Base-by-base conservation (phyloP, 768 basidiomycete genomes). In the Boletus speciosus region DNA sequence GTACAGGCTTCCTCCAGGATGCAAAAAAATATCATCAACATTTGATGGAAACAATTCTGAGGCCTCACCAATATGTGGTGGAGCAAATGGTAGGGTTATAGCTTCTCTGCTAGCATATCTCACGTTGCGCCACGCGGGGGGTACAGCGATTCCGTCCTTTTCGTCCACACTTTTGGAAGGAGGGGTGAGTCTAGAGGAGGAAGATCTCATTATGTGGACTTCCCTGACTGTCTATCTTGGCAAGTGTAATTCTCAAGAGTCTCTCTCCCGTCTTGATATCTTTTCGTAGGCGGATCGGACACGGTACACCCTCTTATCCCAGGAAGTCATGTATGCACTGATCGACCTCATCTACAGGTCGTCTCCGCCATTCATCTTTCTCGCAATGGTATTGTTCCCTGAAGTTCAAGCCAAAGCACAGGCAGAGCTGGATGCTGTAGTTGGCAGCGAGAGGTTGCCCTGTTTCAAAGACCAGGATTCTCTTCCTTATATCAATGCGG, bases 41-140 rank as follows among this genome's bases (percentile, higher is more conserved):
- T 2, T 67, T 77, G 2, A 59, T 65, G 3, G 66, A 71, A 8
- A 75, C 80, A 67, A 66, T 77, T 5, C 71, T 75, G 21, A 65
- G 64, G 6, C 82, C 84, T 0, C 80, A 72, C 42, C 61, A 69
- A 7, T 78, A 70, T 46, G 77, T 77, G 5, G 71, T 74, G 37
- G 60, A 77, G 19, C 75, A 79, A 55, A 76, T 83, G 66, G 82
- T 82, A 53, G 6, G 61, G 0, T 19, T n/a, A 19, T 29, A 4
- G 6, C 4, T 23, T 39, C 6, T 6, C 1, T 23, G 7, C 4
- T 23, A 8, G 9, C 38, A 7, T 5, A 39, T 44, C 45, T 57
- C 35, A 61, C 34, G 25, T 41, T 21, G 15, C 9, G 4, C 27
- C 1, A 69, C 62, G 62, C 65, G 2, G 55, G 44, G 2, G 58